Evolutionary conservation across 208 protist genomes (phyloP).

Genomic region (Leishmania turanica): DNA sequence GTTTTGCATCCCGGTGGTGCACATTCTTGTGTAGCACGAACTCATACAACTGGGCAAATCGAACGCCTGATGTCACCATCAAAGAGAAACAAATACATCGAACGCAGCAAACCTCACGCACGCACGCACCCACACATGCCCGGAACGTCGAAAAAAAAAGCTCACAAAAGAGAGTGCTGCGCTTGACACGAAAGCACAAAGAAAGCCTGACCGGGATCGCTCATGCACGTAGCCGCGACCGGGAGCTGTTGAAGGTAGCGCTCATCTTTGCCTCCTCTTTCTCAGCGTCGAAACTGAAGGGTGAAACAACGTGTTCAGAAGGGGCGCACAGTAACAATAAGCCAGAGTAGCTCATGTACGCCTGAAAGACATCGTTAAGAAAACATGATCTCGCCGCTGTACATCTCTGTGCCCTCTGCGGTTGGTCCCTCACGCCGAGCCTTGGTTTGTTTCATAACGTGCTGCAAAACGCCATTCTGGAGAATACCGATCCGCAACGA

Average conservation of each 20-base stretch:
- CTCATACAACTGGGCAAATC: constrained; percentile 4
- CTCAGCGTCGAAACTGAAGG: no score
- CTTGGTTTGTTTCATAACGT: constrained; percentile 82
- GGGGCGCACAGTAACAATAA: background rate
- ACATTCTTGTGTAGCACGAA: constrained; percentile 1
- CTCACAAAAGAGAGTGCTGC: constrained; percentile 13
- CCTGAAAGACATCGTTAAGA: constrained; percentile 3
- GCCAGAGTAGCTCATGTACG: background rate
- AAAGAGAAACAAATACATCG: constrained; percentile 16
- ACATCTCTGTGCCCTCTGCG: constrained; percentile 20
- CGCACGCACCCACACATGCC: background rate
- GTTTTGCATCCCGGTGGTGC: background rate
- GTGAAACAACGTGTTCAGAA: background rate
- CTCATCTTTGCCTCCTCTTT: constrained; percentile 16
- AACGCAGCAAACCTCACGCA: constrained; percentile 5
- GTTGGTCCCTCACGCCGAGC: constrained; percentile 53
- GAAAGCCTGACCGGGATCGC: background rate
- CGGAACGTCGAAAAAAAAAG: constrained; percentile 23
- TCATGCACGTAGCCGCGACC: background rate
- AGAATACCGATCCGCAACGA: constrained; percentile 88
- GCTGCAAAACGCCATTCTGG: constrained; percentile 89
- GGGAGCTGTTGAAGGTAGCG: background rate
- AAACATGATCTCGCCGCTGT: constrained; percentile 30
- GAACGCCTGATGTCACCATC: background rate
- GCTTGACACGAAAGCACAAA: background rate